These are phyloP conservation scores for Apiospora marii DNA, from an alignment of 2,329 filamentous ascomycete genomes.

Conservation along the genomic window DNA sequence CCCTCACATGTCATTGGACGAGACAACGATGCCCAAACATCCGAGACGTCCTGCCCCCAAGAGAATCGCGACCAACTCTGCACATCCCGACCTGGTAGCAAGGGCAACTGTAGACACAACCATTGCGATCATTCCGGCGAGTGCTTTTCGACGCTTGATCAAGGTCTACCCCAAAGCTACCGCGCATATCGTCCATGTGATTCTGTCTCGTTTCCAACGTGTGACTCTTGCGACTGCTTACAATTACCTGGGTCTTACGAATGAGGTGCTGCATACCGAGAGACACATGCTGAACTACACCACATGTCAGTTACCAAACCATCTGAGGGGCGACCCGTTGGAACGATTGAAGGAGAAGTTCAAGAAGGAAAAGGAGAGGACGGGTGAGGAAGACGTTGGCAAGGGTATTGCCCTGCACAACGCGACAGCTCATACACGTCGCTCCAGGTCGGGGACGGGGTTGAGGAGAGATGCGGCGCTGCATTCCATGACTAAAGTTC, in stretches of 20 bases:
- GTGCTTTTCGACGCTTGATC: conserved; percentile 91
- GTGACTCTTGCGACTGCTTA: conserved; percentile 95
- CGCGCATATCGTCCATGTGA: conserved; percentile 97
- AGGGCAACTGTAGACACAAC: conserved; percentile 95
- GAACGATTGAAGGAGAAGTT: conserved; percentile 94
- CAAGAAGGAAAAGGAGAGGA: conserved; percentile 79
- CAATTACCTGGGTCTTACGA: conserved; percentile 90
- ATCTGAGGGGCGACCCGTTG: conserved; percentile 83
- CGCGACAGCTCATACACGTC: conserved; percentile 65
- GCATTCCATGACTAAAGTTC: conserved; percentile 66
- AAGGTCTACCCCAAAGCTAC: conserved; percentile 95
- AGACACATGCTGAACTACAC: conserved; percentile 94
- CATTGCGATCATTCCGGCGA: conserved; percentile 97
- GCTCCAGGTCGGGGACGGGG: conserved; percentile 75
- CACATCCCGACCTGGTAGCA: conserved; percentile 97
- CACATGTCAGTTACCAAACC: conserved; percentile 88
- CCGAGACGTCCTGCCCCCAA: conserved; percentile 51
- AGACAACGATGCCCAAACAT: conserved; percentile 39
- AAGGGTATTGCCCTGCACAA: conserved; percentile 98
- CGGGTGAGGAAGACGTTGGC: conserved; percentile 79
- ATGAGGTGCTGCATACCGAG: conserved; percentile 91
- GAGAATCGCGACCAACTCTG: conserved; percentile 70
- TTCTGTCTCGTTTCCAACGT: conserved; percentile 89
- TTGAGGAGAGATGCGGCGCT: conserved; percentile 82
- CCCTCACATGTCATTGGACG: conserved; percentile 78